phyloP scores from a whole-genome alignment of 768 basidiomycete species.

The Leccinum imitatum region DNA sequence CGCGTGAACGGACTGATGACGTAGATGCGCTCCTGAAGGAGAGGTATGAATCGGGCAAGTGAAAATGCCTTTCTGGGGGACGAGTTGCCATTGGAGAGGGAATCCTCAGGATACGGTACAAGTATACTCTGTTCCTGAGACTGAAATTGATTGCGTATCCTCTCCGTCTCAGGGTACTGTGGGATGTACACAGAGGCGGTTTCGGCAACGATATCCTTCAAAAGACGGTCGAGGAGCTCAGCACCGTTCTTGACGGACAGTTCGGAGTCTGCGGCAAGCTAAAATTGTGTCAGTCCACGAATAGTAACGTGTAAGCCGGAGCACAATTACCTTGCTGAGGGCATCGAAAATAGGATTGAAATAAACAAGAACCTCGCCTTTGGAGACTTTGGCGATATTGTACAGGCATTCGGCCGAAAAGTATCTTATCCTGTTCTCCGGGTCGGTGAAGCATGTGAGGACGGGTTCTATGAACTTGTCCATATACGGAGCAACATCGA shows the following conservation, averaged over 20 bases:
- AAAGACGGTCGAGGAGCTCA: slow-evolving; percentile 91
- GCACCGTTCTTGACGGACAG: slow-evolving; percentile 97
- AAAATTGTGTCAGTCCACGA: slow-evolving; percentile 11
- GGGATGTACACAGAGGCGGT: slow-evolving; percentile 94
- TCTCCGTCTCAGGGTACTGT: slow-evolving; percentile 78
- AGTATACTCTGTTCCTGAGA: slow-evolving; percentile 54
- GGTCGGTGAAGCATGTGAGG: slow-evolving; percentile 88
- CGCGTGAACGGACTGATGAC: slow-evolving; percentile 95
- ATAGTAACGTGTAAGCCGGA: slow-evolving; percentile 1
- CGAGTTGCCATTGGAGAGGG: slow-evolving; percentile 22
- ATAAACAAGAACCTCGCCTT: slow-evolving; percentile 93
- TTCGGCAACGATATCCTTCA: slow-evolving; percentile 98
- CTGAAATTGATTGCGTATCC: slow-evolving; percentile 47
- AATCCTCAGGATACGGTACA: slow-evolving; percentile 60
- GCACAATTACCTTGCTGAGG: slow-evolving; percentile 77
- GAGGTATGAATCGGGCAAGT: slow-evolving; percentile 89
- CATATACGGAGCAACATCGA: slow-evolving; percentile 93
- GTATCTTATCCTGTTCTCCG: slow-evolving; percentile 93
- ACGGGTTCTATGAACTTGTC: slow-evolving; percentile 89
- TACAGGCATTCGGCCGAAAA: slow-evolving; percentile 98
- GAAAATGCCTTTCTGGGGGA: slow-evolving; percentile 81
- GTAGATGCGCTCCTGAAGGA: slow-evolving; percentile 90
- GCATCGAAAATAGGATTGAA: slow-evolving; percentile 99
- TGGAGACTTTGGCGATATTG: slow-evolving; percentile 96
- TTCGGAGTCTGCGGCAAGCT: slow-evolving; percentile 97